These are phyloP conservation scores for Cinnamomum chago DNA, from an alignment of 164 flowering plant genomes.

Conservation along the genomic window DNA sequence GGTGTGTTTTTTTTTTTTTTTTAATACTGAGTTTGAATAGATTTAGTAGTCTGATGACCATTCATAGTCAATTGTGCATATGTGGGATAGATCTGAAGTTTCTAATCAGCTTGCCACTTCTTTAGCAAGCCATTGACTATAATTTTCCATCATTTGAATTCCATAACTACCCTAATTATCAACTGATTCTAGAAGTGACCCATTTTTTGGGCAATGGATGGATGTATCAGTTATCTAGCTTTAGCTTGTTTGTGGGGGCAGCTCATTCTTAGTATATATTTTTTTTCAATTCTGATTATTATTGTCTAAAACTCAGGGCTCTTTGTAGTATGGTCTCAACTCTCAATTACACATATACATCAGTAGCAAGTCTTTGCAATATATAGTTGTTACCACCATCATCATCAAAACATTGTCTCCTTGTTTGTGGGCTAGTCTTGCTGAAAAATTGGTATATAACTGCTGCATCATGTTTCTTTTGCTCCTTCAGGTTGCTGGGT, in stretches of 20 bases:
- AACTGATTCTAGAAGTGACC: background rate
- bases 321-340: no score
- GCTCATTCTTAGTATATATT: no score
- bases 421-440: background rate
- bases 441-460: background rate
- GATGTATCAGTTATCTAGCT: background rate
- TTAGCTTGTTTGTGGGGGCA: no score
- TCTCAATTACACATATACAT: no score
- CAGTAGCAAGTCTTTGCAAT: no score
- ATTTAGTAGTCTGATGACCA: background rate
- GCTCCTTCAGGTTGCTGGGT: slow-evolving; percentile 47
- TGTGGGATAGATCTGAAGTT: background rate
- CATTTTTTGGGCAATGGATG: background rate
- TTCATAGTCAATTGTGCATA: no score
- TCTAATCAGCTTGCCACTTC: background rate
- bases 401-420: no score
- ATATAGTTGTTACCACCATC: no score
- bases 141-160: background rate
- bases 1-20: no score
- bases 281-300: no score
- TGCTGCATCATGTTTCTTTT: background rate
- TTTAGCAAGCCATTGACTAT: background rate
- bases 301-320: no score
- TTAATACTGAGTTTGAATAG: background rate
- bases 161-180: background rate